Conservation (phyloP, 2,329 filamentous ascomycete genomes). For the Diplodia scrobiculata region DNA sequence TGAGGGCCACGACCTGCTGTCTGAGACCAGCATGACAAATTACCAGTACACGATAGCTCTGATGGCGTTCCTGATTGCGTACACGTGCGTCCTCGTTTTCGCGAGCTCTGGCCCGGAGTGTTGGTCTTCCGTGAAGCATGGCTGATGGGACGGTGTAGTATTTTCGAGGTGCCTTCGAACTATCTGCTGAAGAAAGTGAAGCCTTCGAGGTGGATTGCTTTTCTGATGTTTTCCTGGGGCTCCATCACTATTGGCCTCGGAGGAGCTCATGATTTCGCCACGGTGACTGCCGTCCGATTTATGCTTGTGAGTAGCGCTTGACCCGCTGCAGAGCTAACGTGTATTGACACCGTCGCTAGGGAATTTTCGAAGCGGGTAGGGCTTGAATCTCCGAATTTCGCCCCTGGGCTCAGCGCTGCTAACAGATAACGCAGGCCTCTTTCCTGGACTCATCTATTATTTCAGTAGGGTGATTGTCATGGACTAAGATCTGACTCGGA, state of each 20-base stretch:
- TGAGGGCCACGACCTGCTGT: slow-evolving; percentile 63
- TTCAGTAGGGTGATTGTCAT: slow-evolving; percentile 44
- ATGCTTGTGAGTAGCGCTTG: slow-evolving; percentile 38
- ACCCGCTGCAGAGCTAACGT: slow-evolving; percentile 16
- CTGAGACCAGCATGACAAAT: slow-evolving; percentile 62
- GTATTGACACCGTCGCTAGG: slow-evolving; percentile 15
- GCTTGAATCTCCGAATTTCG: not conserved
- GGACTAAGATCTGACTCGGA: not conserved
- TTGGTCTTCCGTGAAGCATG: not conserved
- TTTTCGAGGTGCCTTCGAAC: slow-evolving; percentile 59
- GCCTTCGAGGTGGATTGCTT: slow-evolving; percentile 43
- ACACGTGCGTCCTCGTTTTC: slow-evolving; percentile 30
- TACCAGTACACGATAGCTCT: slow-evolving; percentile 53
- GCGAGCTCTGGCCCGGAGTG: not conserved
- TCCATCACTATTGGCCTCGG: slow-evolving; percentile 52
- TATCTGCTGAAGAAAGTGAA: slow-evolving; percentile 62
- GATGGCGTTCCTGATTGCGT: slow-evolving; percentile 39
- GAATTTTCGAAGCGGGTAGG: slow-evolving; percentile 35
- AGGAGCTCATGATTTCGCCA: slow-evolving; percentile 47
- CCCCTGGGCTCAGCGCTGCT: not conserved
- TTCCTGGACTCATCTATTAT: slow-evolving; percentile 48
- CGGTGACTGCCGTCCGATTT: slow-evolving; percentile 48
- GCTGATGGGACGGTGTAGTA: slow-evolving; percentile 20
- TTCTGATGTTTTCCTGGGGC: slow-evolving; percentile 54
- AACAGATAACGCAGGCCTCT: slow-evolving; percentile 31